Percentiles rank a stretch among this genome's conserved stretches.
These are phyloP conservation scores for Talaromyces marneffei DNA, from an alignment of 2,329 filamentous ascomycete genomes.

Conservation along the genomic window DNA sequence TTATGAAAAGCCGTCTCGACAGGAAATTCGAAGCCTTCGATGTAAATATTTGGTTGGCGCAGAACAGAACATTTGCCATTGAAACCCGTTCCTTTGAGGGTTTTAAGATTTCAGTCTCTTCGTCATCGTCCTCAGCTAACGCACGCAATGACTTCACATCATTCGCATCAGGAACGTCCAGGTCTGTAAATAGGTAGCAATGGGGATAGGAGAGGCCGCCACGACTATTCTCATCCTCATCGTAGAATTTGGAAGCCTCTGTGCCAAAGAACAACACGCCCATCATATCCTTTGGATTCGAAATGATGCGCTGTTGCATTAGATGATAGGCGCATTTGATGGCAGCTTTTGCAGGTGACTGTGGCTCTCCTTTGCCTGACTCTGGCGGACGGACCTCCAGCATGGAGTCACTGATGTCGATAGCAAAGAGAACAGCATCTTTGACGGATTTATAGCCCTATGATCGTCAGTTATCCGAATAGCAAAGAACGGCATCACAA, in stretches of 20 bases:
- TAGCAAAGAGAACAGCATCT: slow-evolving; percentile 96
- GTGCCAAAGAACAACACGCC: slow-evolving; percentile 90
- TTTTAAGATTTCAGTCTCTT: slow-evolving; percentile 61
- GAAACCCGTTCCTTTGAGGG: slow-evolving; percentile 64
- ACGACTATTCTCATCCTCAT: slow-evolving; percentile 54
- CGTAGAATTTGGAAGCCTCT: slow-evolving; percentile 71
- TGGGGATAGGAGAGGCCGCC: slow-evolving; percentile 69
- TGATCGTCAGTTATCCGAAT: neutral
- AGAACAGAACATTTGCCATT: slow-evolving; percentile 89
- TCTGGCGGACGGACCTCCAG: slow-evolving; percentile 58
- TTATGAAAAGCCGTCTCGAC: slow-evolving; percentile 86
- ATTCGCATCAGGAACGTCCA: slow-evolving; percentile 78
- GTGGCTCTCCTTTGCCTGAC: slow-evolving; percentile 66
- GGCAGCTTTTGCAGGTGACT: slow-evolving; percentile 74
- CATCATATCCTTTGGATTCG: slow-evolving; percentile 95
- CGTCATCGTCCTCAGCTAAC: slow-evolving; percentile 72
- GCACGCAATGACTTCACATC: slow-evolving; percentile 76
- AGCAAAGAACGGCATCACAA: neutral
- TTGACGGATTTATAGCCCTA: slow-evolving; percentile 87
- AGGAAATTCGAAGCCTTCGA: slow-evolving; percentile 92
- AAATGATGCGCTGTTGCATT: slow-evolving; percentile 98
- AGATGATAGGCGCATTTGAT: slow-evolving; percentile 90
- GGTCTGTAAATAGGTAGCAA: slow-evolving; percentile 84
- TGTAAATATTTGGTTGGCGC: slow-evolving; percentile 93
- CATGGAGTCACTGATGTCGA: slow-evolving; percentile 88